A percentile compares a stretch with the other conserved stretches of the same genome.
phyloP scores from a whole-genome alignment of 441 rosid species.

The Erodium texanum region DNA sequence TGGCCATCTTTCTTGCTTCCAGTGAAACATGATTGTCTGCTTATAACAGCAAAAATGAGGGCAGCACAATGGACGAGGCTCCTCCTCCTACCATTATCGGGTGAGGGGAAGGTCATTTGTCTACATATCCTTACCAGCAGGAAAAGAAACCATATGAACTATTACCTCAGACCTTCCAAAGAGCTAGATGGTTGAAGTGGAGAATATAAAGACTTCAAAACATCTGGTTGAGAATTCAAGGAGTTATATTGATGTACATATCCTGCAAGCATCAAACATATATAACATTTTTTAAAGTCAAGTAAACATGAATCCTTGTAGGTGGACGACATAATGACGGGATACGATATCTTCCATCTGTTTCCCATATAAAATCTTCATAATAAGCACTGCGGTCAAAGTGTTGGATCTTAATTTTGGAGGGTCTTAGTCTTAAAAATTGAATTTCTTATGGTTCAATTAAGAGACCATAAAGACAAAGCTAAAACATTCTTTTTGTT shows the following conservation, averaged over 20 bases:
- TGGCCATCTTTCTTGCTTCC: background rate
- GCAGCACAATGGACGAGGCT: background rate
- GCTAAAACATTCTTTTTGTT: background rate
- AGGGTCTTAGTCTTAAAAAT: background rate
- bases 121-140: background rate
- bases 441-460: background rate
- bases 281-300: background rate
- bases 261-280: slow-evolving; percentile 42
- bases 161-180: slow-evolving; percentile 85
- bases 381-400: too few species aligned
- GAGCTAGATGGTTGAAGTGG: slow-evolving; percentile 94
- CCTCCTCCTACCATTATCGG: background rate
- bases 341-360: background rate
- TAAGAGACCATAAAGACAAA: background rate
- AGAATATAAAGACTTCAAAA: slow-evolving; percentile 85
- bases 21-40: background rate
- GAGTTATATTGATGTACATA: slow-evolving; percentile 81
- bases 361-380: background rate
- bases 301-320: background rate
- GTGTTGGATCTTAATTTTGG: background rate
- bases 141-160: background rate
- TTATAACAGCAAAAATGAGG: background rate
- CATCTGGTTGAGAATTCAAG: slow-evolving; percentile 84
- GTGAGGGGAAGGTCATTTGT: background rate
- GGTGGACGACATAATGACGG: background rate